Percentiles rank a stretch among this genome's conserved stretches.
These are phyloP conservation scores for Xylogone sp. DNA, from an alignment of 2,329 filamentous ascomycete genomes.

Conservation along the genomic window DNA sequence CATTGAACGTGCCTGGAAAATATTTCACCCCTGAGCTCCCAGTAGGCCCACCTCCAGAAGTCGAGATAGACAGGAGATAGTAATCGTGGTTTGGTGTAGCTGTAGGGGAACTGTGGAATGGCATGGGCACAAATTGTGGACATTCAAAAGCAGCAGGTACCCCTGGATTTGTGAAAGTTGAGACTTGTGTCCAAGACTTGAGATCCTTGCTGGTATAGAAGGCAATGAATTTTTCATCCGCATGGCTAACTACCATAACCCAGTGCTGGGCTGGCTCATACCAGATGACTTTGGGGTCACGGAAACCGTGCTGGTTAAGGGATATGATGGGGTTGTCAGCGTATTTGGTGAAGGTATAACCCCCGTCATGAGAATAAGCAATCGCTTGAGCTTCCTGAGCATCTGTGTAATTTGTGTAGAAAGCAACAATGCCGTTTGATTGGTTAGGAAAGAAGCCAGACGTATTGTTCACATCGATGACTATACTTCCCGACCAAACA, in stretches of 20 bases:
- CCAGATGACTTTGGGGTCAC: conserved; percentile 63
- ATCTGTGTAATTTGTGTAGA: conserved; percentile 42
- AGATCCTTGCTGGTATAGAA: conserved; percentile 59
- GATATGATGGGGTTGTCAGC: conserved; percentile 54
- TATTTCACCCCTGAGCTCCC: conserved; percentile 54
- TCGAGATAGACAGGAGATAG: conserved; percentile 45
- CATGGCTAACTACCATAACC: conserved; percentile 54
- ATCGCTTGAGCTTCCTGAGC: conserved; percentile 51
- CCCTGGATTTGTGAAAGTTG: conserved; percentile 57
- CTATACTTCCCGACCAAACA: conserved; percentile 52
- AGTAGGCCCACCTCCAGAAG: conserved; percentile 54
- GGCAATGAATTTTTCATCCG: conserved; percentile 53
- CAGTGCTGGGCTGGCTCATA: conserved; percentile 44
- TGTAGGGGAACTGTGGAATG: conserved; percentile 32
- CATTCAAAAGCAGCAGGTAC: conserved; percentile 43
- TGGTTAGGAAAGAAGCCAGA: conserved; percentile 61
- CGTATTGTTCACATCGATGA: conserved; percentile 60
- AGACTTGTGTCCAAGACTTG: conserved; percentile 52
- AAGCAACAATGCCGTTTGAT: conserved; percentile 58
- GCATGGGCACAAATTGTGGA: conserved; percentile 56
- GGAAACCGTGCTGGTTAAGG: conserved; percentile 47
- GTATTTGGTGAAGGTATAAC: conserved; percentile 59
- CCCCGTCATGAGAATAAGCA: conserved; percentile 58
- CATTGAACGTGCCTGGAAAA: conserved; percentile 58
- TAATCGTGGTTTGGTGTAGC: conserved; percentile 15